These are phyloP conservation scores for Aspergillus fijiensis DNA, from an alignment of 2,329 filamentous ascomycete species.

Conservation along the genomic window DNA sequence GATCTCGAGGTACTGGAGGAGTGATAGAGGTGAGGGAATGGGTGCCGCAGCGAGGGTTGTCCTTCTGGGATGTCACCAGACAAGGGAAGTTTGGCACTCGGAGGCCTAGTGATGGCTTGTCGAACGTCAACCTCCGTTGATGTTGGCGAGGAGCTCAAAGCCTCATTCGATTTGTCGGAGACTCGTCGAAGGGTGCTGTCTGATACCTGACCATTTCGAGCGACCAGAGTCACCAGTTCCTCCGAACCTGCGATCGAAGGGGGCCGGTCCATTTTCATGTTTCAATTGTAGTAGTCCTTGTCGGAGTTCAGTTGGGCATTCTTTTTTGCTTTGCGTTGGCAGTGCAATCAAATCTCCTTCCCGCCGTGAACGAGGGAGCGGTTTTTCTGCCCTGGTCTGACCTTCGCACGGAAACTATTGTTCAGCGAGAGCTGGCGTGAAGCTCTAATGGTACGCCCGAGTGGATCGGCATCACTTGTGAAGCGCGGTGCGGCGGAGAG, in stretches of 20 bases:
- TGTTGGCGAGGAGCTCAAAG: slow-evolving; percentile 18
- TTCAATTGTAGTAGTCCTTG: slow-evolving; percentile 24
- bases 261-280: slow-evolving; percentile 35
- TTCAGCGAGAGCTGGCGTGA: slow-evolving; percentile 27
- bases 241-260: slow-evolving; percentile 33
- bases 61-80: slow-evolving; percentile 30
- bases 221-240: slow-evolving; percentile 26
- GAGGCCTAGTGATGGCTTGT: slow-evolving; percentile 24
- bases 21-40: slow-evolving; percentile 35
- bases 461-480: slow-evolving; percentile 35
- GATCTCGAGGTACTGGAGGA: slow-evolving; percentile 36
- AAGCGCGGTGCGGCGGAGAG: slow-evolving; percentile 17
- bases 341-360: slow-evolving; percentile 5
- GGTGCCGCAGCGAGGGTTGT: slow-evolving; percentile 34
- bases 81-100: slow-evolving; percentile 27
- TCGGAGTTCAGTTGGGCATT: slow-evolving; percentile 31
- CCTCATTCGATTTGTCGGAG: slow-evolving; percentile 24
- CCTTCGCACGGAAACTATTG: slow-evolving; percentile 7
- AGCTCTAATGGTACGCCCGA: slow-evolving; percentile 28
- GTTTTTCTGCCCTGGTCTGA: neutral
- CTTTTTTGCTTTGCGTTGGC: slow-evolving; percentile 19
- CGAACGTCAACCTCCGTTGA: slow-evolving; percentile 24
- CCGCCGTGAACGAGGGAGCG: neutral
- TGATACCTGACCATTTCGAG: slow-evolving; percentile 26
- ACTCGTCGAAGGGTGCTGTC: slow-evolving; percentile 21